Conservation (phyloP, 768 basidiomycete genomes). For the Harrya chromipes region DNA sequence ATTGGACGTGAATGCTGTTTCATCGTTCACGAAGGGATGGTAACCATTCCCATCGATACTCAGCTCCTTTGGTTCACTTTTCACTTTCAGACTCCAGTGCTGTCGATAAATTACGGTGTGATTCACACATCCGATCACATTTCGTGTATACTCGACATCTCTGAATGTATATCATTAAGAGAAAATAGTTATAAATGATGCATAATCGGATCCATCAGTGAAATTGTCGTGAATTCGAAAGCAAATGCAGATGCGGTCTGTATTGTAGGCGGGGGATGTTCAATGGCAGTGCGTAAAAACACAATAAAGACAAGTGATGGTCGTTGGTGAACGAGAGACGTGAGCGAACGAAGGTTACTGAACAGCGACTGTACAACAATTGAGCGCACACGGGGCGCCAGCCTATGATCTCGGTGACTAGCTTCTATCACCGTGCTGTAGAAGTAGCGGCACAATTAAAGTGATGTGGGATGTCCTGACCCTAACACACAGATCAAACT, state of each 20-base stretch:
- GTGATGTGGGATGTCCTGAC: slow-evolving; percentile 3
- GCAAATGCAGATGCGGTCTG: slow-evolving; percentile 16
- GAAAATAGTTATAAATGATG: slow-evolving; percentile 28
- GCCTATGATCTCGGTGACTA: slow-evolving; percentile 11
- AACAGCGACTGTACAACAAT: slow-evolving; percentile 22
- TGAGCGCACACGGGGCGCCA: slow-evolving; percentile 19
- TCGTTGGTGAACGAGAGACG: slow-evolving; percentile 16
- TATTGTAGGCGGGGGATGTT: slow-evolving; percentile 10
- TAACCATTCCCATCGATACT: too few species aligned
- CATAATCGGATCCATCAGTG: slow-evolving; percentile 25
- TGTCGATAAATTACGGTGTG: too few species aligned
- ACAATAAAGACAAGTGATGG: slow-evolving; percentile 24
- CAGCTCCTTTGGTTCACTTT: not conserved
- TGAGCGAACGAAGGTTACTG: slow-evolving; percentile 15
- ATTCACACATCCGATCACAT: not conserved
- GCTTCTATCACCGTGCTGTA: slow-evolving; percentile 9
- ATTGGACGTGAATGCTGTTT: too few species aligned
- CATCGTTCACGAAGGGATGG: too few species aligned
- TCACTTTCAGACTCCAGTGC: too few species aligned
- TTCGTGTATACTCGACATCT: not conserved
- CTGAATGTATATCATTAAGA: slow-evolving; percentile 24
- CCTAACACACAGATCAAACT: slow-evolving; percentile 9
- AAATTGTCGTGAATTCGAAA: slow-evolving; percentile 20
- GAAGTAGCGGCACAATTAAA: slow-evolving; percentile 7
- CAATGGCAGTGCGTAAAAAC: slow-evolving; percentile 16